Evolutionary conservation across 2,329 filamentous ascomycete species (phyloP), one percentile per base, ranked within the genome.

Genomic region (Metarhizium sp.): DNA sequence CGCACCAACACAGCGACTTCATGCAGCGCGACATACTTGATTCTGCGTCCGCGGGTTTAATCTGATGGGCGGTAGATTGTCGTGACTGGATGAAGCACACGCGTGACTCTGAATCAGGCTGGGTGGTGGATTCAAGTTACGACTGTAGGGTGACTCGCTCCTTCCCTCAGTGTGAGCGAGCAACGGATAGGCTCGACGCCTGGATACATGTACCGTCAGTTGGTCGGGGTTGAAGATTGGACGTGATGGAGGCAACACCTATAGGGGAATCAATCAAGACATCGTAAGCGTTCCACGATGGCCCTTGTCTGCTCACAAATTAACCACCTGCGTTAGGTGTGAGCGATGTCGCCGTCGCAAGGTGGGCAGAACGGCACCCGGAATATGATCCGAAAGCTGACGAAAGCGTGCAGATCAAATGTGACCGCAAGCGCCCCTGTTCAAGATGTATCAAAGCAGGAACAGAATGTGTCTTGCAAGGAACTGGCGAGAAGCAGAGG

Each of bases 381-480:
- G n/a, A 14, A 25, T 46, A 25, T 7, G 18, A 25, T 18, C 29
- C 16, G 25, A 32, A 2, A 8, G 43, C 43, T 46, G 18, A 46
- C 43, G 32, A 46, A 4, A 11, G 7, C 20, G 10, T 51, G 7
- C 50, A 80, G 71, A 75, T 81, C 42, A 81, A 78, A 68, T 81
- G 78, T 62, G 75, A 80, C 61, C 74, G 78, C 3, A 72, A 72
- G 49, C 66, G 71, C 14, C 78, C 78, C 13, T 81, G 78, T 60
- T 73, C 72, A 36, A 75, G 74, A 57, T 81, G 78, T 59, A 62
- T 67, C 60, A 72, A 73, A 59, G 70, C 71, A 6, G 67, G 68
- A 20, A 69, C 67, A 8, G 69, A 73, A 48, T 75, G 73, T 58
- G 64, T 69, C n/a, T 64, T 71, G 25, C 69, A 66, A 38, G 71